Conservation (phyloP, 2,329 filamentous ascomycete species). For the Plenodomus lindquistii region DNA sequence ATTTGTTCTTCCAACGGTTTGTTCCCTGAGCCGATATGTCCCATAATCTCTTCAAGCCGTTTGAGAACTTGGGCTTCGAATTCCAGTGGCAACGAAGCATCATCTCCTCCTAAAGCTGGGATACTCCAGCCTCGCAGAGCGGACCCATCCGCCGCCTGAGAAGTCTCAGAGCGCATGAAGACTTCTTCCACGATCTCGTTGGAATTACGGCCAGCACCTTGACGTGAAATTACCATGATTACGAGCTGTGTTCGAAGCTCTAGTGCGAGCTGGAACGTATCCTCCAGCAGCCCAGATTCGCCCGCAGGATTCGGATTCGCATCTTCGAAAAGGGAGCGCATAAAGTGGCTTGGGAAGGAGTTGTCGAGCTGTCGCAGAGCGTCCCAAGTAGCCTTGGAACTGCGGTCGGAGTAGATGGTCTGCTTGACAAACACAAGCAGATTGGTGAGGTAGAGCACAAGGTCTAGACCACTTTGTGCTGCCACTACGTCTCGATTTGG, state of each 20-base stretch:
- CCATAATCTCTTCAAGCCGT: slow-evolving; percentile 47
- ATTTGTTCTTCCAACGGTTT: slow-evolving; percentile 24
- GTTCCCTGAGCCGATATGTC: slow-evolving; percentile 39
- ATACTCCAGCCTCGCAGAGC: slow-evolving; percentile 42
- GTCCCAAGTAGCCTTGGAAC: slow-evolving; percentile 33
- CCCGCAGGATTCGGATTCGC: slow-evolving; percentile 26
- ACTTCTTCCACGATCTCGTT: slow-evolving; percentile 44
- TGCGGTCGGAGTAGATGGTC: slow-evolving; percentile 38
- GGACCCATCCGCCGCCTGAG: slow-evolving; percentile 9
- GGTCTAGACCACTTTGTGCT: slow-evolving; percentile 40
- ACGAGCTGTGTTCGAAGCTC: slow-evolving; percentile 60
- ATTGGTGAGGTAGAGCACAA: slow-evolving; percentile 51
- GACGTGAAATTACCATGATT: slow-evolving; percentile 49
- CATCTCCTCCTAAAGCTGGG: slow-evolving; percentile 43
- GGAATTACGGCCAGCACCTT: slow-evolving; percentile 40
- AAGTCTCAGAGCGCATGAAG: slow-evolving; percentile 44
- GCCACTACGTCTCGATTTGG: slow-evolving; percentile 21
- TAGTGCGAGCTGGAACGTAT: slow-evolving; percentile 55
- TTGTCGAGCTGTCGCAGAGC: slow-evolving; percentile 38
- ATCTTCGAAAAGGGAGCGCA: slow-evolving; percentile 24
- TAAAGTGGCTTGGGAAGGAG: slow-evolving; percentile 41
- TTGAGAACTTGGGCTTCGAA: slow-evolving; percentile 42
- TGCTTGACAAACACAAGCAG: slow-evolving; percentile 47
- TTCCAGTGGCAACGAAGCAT: slow-evolving; percentile 40
- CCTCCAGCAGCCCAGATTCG: slow-evolving; percentile 45